phyloP scores from a whole-genome alignment of 495 filamentous ascomycete genomes.

The Diplogelasinospora grovesii region DNA sequence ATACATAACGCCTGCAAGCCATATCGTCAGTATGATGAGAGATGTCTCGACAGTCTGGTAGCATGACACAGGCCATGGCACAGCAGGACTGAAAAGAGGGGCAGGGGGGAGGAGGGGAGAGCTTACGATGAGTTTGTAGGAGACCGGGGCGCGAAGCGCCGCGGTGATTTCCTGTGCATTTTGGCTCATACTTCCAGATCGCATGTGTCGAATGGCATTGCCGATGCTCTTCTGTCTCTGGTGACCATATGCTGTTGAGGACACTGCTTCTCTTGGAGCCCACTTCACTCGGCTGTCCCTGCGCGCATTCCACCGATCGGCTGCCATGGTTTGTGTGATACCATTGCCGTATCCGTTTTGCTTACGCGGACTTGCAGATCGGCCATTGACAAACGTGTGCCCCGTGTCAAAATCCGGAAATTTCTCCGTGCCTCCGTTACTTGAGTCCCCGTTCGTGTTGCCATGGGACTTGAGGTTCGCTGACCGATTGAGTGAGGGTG shows the following conservation, averaged over 20 bases:
- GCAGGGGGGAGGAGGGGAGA: constrained; percentile 3
- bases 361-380: constrained; percentile 27
- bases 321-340: constrained; percentile 11
- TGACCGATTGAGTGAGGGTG: constrained; percentile 20
- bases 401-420: constrained; percentile 48
- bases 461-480: constrained; percentile 23
- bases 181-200: constrained; percentile 76
- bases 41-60: no score
- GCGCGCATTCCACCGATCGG: constrained; percentile 46
- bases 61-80: no score
- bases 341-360: constrained; percentile 29
- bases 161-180: constrained; percentile 92
- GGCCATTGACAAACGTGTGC: constrained; percentile 23
- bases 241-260: constrained; percentile 36
- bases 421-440: constrained; percentile 39
- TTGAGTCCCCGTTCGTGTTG: constrained; percentile 27
- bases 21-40: neutral
- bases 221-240: constrained; percentile 74
- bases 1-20: constrained; percentile 62
- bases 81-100: neutral
- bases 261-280: constrained; percentile 25
- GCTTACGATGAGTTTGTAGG: constrained; percentile 54
- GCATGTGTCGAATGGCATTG: constrained; percentile 75
- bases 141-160: constrained; percentile 83
- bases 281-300: constrained; percentile 45